phyloP scores from a whole-genome alignment of 2,329 filamentous ascomycete genomes.

The Paraphaeosphaeria minitans region DNA sequence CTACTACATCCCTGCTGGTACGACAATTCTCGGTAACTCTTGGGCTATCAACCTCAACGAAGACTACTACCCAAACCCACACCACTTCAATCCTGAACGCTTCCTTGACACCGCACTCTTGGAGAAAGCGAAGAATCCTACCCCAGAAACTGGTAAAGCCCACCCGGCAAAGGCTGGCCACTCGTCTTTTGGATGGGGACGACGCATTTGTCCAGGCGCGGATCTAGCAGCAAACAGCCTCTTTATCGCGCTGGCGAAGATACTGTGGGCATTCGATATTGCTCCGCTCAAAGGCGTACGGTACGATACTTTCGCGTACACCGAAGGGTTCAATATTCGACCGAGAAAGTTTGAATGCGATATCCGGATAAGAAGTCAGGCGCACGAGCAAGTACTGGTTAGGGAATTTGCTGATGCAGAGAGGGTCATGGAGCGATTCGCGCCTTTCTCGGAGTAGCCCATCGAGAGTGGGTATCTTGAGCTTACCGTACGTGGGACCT shows the following conservation, averaged over 20 bases:
- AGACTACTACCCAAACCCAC: constrained; percentile 47
- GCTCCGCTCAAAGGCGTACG: constrained; percentile 31
- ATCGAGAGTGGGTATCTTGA: neutral
- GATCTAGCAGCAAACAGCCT: constrained; percentile 40
- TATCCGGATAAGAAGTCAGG: constrained; percentile 40
- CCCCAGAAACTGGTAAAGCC: constrained; percentile 24
- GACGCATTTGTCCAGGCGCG: constrained; percentile 40
- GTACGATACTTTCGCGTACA: constrained; percentile 50
- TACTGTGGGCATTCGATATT: constrained; percentile 46
- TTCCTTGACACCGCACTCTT: constrained; percentile 40
- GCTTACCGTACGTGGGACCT: neutral
- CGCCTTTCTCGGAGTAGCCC: constrained; percentile 38
- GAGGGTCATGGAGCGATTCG: constrained; percentile 42
- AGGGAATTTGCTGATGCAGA: constrained; percentile 37
- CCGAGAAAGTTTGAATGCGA: constrained; percentile 44
- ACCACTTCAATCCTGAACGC: constrained; percentile 48
- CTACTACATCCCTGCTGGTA: constrained; percentile 56
- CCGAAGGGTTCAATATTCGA: constrained; percentile 49
- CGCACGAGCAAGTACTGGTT: constrained; percentile 34
- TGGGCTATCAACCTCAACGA: constrained; percentile 53
- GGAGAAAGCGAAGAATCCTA: constrained; percentile 23
- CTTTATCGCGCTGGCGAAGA: constrained; percentile 40
- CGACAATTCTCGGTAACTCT: constrained; percentile 52
- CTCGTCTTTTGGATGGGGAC: constrained; percentile 44
- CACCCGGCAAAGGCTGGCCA: constrained; percentile 41